phyloP scores from a whole-genome alignment of 2,329 filamentous ascomycete species.

The Verticillium longisporum region DNA sequence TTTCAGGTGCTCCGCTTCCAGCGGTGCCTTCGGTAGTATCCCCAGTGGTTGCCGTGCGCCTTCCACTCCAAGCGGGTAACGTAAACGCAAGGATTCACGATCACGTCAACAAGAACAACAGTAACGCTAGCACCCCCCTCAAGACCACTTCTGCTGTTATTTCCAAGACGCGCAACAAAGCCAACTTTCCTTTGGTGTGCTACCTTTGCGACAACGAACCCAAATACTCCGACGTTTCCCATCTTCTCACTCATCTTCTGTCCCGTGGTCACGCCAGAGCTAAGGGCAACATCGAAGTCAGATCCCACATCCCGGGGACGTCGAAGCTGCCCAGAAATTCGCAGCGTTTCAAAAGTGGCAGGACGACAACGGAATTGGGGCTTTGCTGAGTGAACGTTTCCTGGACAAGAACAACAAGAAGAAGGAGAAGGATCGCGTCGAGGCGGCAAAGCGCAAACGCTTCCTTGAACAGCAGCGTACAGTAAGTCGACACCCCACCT shows the following conservation, averaged over 20 bases:
- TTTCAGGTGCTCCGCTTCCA: not conserved
- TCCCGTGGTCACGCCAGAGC: slow-evolving; percentile 76
- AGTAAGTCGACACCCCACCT: not conserved
- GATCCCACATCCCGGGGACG: slow-evolving; percentile 63
- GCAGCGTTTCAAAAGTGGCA: slow-evolving; percentile 76
- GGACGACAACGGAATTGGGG: slow-evolving; percentile 59
- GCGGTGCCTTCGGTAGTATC: not conserved
- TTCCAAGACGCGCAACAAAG: not conserved
- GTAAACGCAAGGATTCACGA: not conserved
- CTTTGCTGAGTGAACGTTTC: slow-evolving; percentile 71
- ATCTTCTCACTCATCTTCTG: slow-evolving; percentile 83
- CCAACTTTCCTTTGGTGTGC: slow-evolving; percentile 62
- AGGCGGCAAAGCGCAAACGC: not conserved
- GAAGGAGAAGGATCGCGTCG: slow-evolving; percentile 32
- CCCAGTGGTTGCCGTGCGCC: not conserved
- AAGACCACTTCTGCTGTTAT: not conserved
- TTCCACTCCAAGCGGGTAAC: not conserved
- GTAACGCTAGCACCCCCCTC: not conserved
- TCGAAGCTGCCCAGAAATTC: slow-evolving; percentile 55
- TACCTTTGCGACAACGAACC: slow-evolving; percentile 75
- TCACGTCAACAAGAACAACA: not conserved
- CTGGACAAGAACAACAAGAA: slow-evolving; percentile 67
- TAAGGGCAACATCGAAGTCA: slow-evolving; percentile 73
- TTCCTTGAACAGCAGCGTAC: not conserved
- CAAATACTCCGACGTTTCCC: slow-evolving; percentile 82